Conservation (phyloP, 805 yeast genomes). For the Blastobotrys muscicola region DNA sequence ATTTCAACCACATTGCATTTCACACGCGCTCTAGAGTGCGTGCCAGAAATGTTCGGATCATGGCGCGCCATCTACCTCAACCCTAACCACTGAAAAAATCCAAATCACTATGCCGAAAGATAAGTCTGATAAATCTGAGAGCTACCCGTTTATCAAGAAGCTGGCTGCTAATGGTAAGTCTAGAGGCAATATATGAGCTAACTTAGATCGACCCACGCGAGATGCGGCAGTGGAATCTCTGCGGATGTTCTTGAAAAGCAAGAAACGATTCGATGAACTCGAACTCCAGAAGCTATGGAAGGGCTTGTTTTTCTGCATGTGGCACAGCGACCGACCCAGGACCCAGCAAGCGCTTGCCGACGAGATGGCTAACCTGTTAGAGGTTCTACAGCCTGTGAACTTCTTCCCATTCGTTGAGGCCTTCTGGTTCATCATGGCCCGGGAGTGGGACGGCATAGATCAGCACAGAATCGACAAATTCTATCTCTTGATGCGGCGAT, state of each 20-base stretch:
- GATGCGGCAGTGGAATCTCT: constrained; percentile 62
- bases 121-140: constrained; percentile 2
- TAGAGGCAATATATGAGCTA: neutral
- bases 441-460: constrained; percentile 82
- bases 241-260: constrained; percentile 43
- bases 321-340: constrained; percentile 90
- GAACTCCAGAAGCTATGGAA: constrained; percentile 87
- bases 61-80: too few relatives aligned
- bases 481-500: constrained; percentile 70
- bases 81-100: neutral
- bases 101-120: constrained; percentile 9
- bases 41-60: too few relatives aligned
- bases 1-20: too few relatives aligned
- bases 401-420: constrained; percentile 51
- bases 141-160: constrained; percentile 55
- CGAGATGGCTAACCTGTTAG: constrained; percentile 47
- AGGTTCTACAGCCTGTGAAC: constrained; percentile 30
- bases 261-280: constrained; percentile 31
- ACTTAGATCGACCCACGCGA: constrained; percentile 52
- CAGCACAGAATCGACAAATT: constrained; percentile 81
- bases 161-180: constrained; percentile 62
- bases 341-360: constrained; percentile 83
- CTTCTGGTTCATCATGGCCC: constrained; percentile 69
- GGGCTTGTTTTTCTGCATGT: constrained; percentile 91
- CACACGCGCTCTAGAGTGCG: too few relatives aligned